Percentiles rank a stretch among this genome's conserved stretches.
phyloP scores from a whole-genome alignment of 2,329 filamentous ascomycete genomes.

The Zymoseptoria crescenta region DNA sequence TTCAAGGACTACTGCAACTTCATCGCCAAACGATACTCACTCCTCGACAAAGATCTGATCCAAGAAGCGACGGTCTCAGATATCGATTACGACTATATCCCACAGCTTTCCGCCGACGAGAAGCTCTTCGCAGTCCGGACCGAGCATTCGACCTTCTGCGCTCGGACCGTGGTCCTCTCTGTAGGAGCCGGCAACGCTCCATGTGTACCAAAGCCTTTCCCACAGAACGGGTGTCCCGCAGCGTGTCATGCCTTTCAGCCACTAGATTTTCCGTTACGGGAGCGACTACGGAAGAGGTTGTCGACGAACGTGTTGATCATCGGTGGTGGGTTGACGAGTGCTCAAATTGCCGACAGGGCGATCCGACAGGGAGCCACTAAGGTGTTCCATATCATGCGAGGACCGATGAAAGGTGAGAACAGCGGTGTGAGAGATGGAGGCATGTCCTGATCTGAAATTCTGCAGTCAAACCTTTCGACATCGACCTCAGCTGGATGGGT shows the following conservation, averaged over 20 bases:
- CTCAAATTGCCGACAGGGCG: slow-evolving; percentile 62
- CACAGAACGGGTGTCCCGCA: slow-evolving; percentile 36
- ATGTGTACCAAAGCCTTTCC: slow-evolving; percentile 34
- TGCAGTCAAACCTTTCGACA: slow-evolving; percentile 66
- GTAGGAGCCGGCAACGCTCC: slow-evolving; percentile 61
- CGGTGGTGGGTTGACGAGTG: slow-evolving; percentile 68
- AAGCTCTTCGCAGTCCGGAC: slow-evolving; percentile 60
- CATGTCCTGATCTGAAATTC: not conserved
- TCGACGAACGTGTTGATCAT: slow-evolving; percentile 62
- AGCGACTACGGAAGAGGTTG: slow-evolving; percentile 44
- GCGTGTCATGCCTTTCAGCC: slow-evolving; percentile 59
- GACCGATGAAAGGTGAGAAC: slow-evolving; percentile 36
- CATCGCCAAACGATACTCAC: slow-evolving; percentile 34
- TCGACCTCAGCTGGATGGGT: slow-evolving; percentile 70
- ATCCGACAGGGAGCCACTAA: slow-evolving; percentile 56
- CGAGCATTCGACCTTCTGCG: slow-evolving; percentile 46
- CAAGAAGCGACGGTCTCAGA: slow-evolving; percentile 53
- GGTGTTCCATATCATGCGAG: slow-evolving; percentile 63
- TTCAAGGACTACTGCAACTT: slow-evolving; percentile 37
- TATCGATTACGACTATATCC: slow-evolving; percentile 50
- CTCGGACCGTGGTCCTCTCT: slow-evolving; percentile 59
- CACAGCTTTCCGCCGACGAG: slow-evolving; percentile 36
- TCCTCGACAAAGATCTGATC: slow-evolving; percentile 48
- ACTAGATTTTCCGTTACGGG: slow-evolving; percentile 35
- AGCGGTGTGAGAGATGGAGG: not conserved